Conservation (phyloP, 1,284 basidiomycete species). For the Ustilago lituana region DNA sequence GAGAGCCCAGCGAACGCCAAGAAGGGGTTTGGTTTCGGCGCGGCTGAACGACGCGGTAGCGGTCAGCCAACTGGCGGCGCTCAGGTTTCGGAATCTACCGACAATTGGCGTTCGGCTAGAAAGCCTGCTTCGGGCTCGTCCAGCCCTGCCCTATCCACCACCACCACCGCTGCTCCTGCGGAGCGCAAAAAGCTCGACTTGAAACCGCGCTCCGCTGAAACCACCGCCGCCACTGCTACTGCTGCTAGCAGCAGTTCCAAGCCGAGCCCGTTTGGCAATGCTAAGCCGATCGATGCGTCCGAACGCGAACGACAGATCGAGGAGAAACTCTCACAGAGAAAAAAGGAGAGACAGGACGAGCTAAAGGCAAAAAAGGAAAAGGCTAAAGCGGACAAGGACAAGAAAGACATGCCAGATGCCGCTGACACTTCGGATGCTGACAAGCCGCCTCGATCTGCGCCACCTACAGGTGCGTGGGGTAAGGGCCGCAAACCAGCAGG, state of each 20-base stretch:
- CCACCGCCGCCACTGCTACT: constrained; percentile 76
- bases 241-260: constrained; percentile 73
- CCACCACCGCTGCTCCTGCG: constrained; percentile 42
- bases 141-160: constrained; percentile 35
- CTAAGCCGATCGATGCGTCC: constrained; percentile 87
- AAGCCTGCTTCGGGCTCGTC: constrained; percentile 41
- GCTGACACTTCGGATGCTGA: too few relatives aligned
- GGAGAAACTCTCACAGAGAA: constrained; percentile 68
- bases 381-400: constrained; percentile 49
- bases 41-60: constrained; percentile 38
- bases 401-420: constrained; percentile 26
- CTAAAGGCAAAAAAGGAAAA: constrained; percentile 55
- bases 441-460: too few relatives aligned
- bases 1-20: constrained; percentile 47
- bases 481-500: constrained; percentile 57
- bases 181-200: constrained; percentile 66
- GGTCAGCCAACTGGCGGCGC: constrained; percentile 11
- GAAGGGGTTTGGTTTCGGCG: constrained; percentile 57
- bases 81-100: constrained; percentile 24
- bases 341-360: constrained; percentile 58
- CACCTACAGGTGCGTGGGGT: constrained; percentile 59
- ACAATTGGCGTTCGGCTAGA: constrained; percentile 52
- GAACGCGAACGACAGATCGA: constrained; percentile 79
- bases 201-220: constrained; percentile 65
- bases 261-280: constrained; percentile 82